Evolutionary conservation across 306 rosid genomes (phyloP).

Genomic region (Dicorynia guianensis): DNA sequence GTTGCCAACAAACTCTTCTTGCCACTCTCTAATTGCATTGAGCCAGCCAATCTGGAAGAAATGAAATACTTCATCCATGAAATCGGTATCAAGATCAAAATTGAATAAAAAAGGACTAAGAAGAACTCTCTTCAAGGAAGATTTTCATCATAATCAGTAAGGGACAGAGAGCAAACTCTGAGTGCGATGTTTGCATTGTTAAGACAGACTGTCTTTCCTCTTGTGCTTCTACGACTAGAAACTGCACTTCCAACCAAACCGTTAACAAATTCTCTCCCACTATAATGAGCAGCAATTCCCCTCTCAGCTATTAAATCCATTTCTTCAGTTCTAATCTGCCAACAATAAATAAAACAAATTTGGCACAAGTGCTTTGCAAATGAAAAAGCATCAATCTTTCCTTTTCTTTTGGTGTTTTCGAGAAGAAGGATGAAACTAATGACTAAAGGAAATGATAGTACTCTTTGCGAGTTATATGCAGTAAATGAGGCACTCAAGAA

Average conservation of each 20-base stretch:
- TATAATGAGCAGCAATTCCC: constrained; percentile 98
- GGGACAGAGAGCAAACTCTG: constrained; percentile 66
- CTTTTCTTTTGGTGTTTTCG: too few species aligned
- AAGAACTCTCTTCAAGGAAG: constrained; percentile 42
- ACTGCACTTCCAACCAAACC: constrained; percentile 73
- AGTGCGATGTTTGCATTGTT: constrained; percentile 97
- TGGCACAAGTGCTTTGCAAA: background rate
- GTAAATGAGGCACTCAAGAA: constrained; percentile 1
- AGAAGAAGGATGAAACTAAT: background rate
- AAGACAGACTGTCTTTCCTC: constrained; percentile 88
- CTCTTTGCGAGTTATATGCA: background rate
- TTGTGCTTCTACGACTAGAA: constrained; percentile 71
- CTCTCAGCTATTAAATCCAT: constrained; percentile 98
- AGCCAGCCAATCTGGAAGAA: constrained; percentile 96
- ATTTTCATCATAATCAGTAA: constrained; percentile 35
- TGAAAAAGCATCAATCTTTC: background rate
- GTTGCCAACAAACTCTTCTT: constrained; percentile 99
- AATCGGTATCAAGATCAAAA: constrained; percentile 43
- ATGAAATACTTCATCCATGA: constrained; percentile 48
- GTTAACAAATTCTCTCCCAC: constrained; percentile 77
- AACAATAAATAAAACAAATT: constrained; percentile 32
- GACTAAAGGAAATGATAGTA: background rate
- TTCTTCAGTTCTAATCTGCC: constrained; percentile 96
- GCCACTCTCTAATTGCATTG: constrained; percentile 99
- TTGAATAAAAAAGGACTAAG: constrained; percentile 17